Conservation (phyloP, 2,329 filamentous ascomycete species). For the Ilyonectria mors-panacis region DNA sequence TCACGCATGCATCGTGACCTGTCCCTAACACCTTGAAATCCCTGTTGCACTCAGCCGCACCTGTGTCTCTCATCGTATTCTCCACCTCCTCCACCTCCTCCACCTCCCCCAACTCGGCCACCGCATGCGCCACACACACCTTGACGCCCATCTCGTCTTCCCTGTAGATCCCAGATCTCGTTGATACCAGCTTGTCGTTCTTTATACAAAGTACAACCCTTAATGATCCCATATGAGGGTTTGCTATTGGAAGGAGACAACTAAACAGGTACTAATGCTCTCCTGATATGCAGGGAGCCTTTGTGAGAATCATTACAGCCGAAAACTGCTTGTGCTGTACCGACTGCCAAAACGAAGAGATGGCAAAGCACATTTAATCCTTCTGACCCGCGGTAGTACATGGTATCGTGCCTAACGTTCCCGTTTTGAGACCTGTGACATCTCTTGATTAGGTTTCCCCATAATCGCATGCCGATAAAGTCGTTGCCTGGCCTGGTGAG, state of each 20-base stretch:
- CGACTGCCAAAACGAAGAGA: neutral
- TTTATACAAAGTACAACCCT: no score
- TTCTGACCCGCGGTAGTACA: neutral
- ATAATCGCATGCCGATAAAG: neutral
- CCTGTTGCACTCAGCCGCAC: neutral
- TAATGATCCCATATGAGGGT: no score
- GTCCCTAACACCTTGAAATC: neutral
- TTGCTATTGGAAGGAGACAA: no score
- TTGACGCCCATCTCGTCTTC: neutral
- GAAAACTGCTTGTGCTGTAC: no score
- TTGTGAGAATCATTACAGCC: no score
- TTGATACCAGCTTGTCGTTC: neutral
- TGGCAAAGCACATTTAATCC: no score
- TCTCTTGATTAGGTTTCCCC: neutral
- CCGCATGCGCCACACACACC: no score
- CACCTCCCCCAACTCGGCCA: no score
- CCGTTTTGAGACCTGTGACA: no score
- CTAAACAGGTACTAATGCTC: no score
- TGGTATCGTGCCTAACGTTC: neutral
- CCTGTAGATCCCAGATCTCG: neutral
- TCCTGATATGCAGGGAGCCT: no score
- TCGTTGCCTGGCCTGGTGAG: neutral
- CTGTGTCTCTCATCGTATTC: neutral
- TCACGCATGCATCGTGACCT: neutral
- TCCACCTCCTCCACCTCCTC: neutral